Conservation (phyloP, 148 eudicot genomes). For the Amaranthus cruentus region DNA sequence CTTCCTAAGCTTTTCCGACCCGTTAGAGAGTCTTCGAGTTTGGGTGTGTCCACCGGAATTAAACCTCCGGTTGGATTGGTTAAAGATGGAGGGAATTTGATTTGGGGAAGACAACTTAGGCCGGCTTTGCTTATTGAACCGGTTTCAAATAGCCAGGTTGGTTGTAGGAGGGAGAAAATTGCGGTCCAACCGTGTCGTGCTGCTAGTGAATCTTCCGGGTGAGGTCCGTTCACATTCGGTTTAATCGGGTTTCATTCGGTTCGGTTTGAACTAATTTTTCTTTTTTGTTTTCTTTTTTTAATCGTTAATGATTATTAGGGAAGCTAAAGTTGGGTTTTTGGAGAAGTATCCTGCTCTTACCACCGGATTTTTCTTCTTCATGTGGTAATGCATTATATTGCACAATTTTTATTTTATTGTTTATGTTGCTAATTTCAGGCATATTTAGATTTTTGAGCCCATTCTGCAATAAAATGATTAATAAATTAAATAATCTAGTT, state of each 20-base stretch:
- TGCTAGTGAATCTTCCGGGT: slow-evolving; percentile 91
- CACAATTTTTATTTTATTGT: neutral
- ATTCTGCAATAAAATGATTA: no score
- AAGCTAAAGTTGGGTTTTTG: slow-evolving; percentile 66
- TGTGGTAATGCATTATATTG: slow-evolving; percentile 59
- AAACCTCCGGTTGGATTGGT: slow-evolving; percentile 25
- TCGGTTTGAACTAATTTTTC: slow-evolving; percentile 17
- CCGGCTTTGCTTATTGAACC: slow-evolving; percentile 58
- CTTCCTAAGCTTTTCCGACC: slow-evolving; percentile 38
- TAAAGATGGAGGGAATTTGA: slow-evolving; percentile 64
- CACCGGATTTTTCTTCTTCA: slow-evolving; percentile 98
- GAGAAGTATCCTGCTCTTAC: slow-evolving; percentile 69
- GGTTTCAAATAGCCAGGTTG: slow-evolving; percentile 11
- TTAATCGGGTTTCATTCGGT: slow-evolving; percentile 20
- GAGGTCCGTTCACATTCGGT: slow-evolving; percentile 59
- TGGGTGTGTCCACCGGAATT: slow-evolving; percentile 22
- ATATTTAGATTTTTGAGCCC: neutral
- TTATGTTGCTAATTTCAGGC: neutral
- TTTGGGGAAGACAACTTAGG: slow-evolving; percentile 84
- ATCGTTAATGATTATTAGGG: slow-evolving; percentile 34
- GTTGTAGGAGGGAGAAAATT: slow-evolving; percentile 32
- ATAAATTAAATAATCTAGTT: no score
- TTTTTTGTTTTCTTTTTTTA: neutral
- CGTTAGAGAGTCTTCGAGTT: slow-evolving; percentile 18
- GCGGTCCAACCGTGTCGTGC: slow-evolving; percentile 61